phyloP scores from a whole-genome alignment of 371 early-diverging fungal species.

The Conidiobolus incongruus region DNA sequence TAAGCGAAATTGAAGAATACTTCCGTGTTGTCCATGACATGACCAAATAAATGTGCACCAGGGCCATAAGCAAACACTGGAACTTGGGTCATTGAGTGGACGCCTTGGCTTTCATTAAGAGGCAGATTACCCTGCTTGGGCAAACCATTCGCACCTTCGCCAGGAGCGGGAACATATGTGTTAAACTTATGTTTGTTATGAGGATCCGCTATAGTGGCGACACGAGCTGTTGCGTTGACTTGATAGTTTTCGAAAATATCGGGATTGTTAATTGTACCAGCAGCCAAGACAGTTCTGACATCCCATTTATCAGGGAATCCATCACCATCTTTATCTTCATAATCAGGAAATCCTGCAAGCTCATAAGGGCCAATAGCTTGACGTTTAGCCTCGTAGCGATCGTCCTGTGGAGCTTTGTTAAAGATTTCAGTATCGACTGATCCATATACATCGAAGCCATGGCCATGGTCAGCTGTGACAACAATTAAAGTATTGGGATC shows the following conservation, averaged over 20 bases:
- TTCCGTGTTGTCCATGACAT: constrained; percentile 30
- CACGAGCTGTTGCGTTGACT: constrained; percentile 13
- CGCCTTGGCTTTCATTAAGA: constrained; percentile 12
- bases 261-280: constrained; percentile 32
- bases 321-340: constrained; percentile 29
- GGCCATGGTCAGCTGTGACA: constrained; percentile 47
- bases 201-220: constrained; percentile 12
- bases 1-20: constrained; percentile 27
- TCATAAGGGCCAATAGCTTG: constrained; percentile 33
- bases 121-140: constrained; percentile 15
- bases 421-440: constrained; percentile 26
- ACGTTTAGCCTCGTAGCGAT: constrained; percentile 18
- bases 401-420: constrained; percentile 6
- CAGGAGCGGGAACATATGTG: constrained; percentile 12
- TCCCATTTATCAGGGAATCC: constrained; percentile 40
- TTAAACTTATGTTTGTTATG: constrained; percentile 6
- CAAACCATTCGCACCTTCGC: constrained; percentile 17
- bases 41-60: constrained; percentile 23
- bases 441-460: constrained; percentile 45
- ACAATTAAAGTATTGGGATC: constrained; percentile 39
- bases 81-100: too few relatives aligned
- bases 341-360: constrained; percentile 36
- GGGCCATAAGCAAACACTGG: constrained; percentile 27
- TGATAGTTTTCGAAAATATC: constrained; percentile 32
- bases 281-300: constrained; percentile 26